Percentiles rank a stretch among this genome's conserved stretches.
Evolutionary conservation across 139 green algal genomes (phyloP).

Genomic region (Coelastrella sp.): DNA sequence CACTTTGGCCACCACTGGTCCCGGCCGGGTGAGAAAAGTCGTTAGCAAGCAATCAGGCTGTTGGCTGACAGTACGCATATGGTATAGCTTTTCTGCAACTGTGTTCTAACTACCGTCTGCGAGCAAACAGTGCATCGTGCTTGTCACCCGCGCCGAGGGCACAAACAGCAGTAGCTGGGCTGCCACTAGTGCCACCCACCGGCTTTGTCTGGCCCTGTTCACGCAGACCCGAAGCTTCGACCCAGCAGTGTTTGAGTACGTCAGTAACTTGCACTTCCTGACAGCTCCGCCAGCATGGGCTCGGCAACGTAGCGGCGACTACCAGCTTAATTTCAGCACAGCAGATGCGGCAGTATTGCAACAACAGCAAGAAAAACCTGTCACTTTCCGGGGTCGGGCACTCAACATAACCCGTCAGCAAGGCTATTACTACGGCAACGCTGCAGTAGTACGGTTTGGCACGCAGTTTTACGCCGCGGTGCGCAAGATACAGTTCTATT

Average conservation of each 20-base stretch:
- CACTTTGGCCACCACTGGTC: not conserved
- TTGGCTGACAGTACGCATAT: too few species aligned
- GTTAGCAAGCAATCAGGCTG: too few species aligned
- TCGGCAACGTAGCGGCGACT: not conserved
- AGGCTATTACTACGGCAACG: conserved; percentile 43
- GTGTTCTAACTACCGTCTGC: too few species aligned
- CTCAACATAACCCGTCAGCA: not conserved
- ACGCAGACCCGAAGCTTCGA: too few species aligned
- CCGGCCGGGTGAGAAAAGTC: not conserved
- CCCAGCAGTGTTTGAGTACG: too few species aligned
- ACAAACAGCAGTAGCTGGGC: too few species aligned
- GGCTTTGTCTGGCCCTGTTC: too few species aligned
- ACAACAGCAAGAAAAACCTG: not conserved
- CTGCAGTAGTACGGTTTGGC: conserved; percentile 35
- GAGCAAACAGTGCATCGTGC: too few species aligned
- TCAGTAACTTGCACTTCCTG: not conserved
- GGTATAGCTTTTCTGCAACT: too few species aligned
- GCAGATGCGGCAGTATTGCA: conserved; percentile 15
- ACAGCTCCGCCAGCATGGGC: not conserved
- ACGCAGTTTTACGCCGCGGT: not conserved
- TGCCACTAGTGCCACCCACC: too few species aligned
- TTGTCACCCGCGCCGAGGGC: too few species aligned
- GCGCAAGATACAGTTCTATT: conserved; percentile 44
- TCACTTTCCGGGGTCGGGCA: not conserved
- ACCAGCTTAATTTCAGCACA: conserved; percentile 15